phyloP scores from a whole-genome alignment of 176 grass and related monocot genomes.

The Hyparrhenia diplandra region DNA sequence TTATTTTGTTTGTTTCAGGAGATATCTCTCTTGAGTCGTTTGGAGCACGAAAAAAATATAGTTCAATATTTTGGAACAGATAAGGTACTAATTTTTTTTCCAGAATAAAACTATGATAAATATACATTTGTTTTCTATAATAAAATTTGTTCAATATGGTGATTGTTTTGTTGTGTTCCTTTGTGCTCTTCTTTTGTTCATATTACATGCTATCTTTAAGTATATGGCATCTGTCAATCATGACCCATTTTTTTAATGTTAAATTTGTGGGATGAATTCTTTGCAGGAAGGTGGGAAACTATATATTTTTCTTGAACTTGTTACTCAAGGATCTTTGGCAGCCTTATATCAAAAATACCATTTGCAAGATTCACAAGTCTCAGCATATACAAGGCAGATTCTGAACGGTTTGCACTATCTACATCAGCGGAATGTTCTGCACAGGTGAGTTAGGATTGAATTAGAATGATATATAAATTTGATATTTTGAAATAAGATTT shows the following conservation, averaged over 20 bases:
- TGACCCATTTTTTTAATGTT: constrained; percentile 1
- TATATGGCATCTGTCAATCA: neutral
- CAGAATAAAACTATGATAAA: neutral
- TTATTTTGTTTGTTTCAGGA: constrained; percentile 64
- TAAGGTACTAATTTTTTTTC: constrained; percentile 48
- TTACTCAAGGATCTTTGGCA: constrained; percentile 92
- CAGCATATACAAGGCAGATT: constrained; percentile 89
- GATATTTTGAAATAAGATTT: too few species aligned
- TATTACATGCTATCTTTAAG: neutral
- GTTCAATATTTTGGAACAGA: constrained; percentile 92
- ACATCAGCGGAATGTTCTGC: constrained; percentile 72
- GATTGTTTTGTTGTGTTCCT: neutral
- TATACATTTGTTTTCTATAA: neutral
- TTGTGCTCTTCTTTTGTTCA: neutral
- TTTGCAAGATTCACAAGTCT: constrained; percentile 86
- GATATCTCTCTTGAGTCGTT: constrained; percentile 78
- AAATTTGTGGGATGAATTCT: neutral
- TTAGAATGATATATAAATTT: constrained; percentile 10
- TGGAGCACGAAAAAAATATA: constrained; percentile 91
- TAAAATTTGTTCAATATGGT: neutral
- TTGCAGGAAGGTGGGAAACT: constrained; percentile 63
- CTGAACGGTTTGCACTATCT: constrained; percentile 79
- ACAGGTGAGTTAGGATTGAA: constrained; percentile 48
- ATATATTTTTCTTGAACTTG: constrained; percentile 95
- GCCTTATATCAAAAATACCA: constrained; percentile 74